These are phyloP conservation scores for Aspergillus wentii DNA, from an alignment of 495 filamentous ascomycete genomes.

Conservation along the genomic window DNA sequence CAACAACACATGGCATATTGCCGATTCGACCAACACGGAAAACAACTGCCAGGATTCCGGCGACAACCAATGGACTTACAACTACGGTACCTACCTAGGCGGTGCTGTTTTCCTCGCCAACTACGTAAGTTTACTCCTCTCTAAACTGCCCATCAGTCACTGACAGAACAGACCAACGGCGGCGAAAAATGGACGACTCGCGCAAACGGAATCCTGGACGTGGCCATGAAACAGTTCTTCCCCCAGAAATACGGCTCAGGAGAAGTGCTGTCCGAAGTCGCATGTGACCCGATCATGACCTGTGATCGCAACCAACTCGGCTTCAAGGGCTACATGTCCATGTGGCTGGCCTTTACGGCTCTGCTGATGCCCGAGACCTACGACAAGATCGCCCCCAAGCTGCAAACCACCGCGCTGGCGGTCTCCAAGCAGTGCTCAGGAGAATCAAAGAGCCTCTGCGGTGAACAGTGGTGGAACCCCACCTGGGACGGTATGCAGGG, in stretches of 20 bases:
- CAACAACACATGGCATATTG: conserved; percentile 50
- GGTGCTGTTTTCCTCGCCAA: conserved; percentile 68
- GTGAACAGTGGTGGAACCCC: conserved; percentile 59
- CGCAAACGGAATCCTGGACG: conserved; percentile 47
- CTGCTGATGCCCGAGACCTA: conserved; percentile 55
- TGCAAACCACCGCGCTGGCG: conserved; percentile 56
- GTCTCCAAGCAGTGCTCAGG: conserved; percentile 61
- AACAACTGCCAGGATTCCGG: conserved; percentile 52
- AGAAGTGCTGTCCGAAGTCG: conserved; percentile 60
- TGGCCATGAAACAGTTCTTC: conserved; percentile 50
- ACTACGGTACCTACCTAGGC: conserved; percentile 59
- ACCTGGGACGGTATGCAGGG: conserved; percentile 60
- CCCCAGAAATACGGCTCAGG: conserved; percentile 33
- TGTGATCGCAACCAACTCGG: conserved; percentile 67
- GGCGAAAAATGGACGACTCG: conserved; percentile 46
- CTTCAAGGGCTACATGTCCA: conserved; percentile 72
- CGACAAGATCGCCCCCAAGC: conserved; percentile 52
- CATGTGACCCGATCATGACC: conserved; percentile 56
- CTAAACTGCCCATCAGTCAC: conserved; percentile 9
- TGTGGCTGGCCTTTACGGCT: conserved; percentile 68
- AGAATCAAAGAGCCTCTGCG: conserved; percentile 56
- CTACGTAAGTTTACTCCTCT: conserved; percentile 26
- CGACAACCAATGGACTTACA: conserved; percentile 61
- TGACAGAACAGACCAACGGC: conserved; percentile 40
- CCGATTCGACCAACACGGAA: conserved; percentile 45